Evolutionary conservation across 1,284 basidiomycete species (phyloP).

Genomic region (Apiotrichum sp.): DNA sequence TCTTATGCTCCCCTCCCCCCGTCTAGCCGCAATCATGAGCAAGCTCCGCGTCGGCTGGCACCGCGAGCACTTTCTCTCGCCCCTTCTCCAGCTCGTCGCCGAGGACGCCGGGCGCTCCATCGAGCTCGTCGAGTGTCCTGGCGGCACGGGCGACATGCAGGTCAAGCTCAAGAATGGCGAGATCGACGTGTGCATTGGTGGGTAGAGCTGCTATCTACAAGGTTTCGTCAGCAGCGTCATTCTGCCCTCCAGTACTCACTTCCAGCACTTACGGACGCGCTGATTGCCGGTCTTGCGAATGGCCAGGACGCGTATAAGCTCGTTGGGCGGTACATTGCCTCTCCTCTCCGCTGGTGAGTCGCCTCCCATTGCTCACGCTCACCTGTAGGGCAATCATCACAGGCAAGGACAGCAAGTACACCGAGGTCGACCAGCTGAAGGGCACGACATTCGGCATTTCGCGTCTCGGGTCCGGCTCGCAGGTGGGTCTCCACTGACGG

Average conservation of each 20-base stretch:
- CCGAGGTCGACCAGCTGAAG: constrained; percentile 67
- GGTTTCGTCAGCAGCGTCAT: too few species aligned
- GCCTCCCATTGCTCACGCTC: not conserved
- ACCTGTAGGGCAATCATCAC: constrained; percentile 80
- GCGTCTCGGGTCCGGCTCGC: constrained; percentile 58
- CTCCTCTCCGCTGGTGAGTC: constrained; percentile 72
- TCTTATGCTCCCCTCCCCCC: not conserved
- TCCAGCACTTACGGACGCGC: constrained; percentile 77
- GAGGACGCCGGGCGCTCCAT: constrained; percentile 65
- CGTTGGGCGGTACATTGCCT: constrained; percentile 85
- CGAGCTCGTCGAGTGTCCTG: constrained; percentile 80
- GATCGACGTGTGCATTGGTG: constrained; percentile 81
- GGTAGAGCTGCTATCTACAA: constrained; percentile 21
- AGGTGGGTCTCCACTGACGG: constrained; percentile 1
- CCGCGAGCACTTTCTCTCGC: constrained; percentile 84
- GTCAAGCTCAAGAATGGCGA: constrained; percentile 71
- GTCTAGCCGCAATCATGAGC: not conserved
- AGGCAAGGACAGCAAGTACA: constrained; percentile 67
- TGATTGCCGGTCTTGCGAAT: constrained; percentile 88
- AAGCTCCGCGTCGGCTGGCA: constrained; percentile 52
- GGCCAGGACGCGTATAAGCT: constrained; percentile 82
- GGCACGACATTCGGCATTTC: constrained; percentile 85
- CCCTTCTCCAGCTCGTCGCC: constrained; percentile 61
- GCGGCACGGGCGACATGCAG: constrained; percentile 88
- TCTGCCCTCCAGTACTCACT: too few species aligned